Percentiles rank a stretch among this genome's conserved stretches.
These are phyloP conservation scores for Lasiosphaeria hispida DNA, from an alignment of 495 filamentous ascomycete species.

Conservation along the genomic window DNA sequence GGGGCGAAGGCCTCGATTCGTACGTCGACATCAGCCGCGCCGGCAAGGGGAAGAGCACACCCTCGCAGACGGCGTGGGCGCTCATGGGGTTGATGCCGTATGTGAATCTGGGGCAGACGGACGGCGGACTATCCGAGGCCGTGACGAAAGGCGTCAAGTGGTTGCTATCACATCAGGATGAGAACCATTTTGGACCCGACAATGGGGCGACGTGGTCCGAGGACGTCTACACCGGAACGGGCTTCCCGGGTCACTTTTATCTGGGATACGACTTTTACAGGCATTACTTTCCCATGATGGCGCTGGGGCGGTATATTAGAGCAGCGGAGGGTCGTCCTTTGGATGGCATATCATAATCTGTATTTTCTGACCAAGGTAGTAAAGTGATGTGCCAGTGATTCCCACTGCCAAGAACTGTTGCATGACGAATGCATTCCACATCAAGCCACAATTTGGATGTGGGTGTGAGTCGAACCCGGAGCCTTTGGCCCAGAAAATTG, in stretches of 20 bases:
- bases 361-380: too few species aligned
- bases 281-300: slow-evolving; percentile 45
- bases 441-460: too few species aligned
- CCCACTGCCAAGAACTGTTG: too few species aligned
- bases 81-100: slow-evolving; percentile 27
- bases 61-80: slow-evolving; percentile 42
- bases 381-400: too few species aligned
- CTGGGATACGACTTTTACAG: slow-evolving; percentile 35
- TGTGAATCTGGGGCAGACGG: background rate
- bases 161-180: background rate
- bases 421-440: too few species aligned
- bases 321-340: background rate
- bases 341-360: too few species aligned
- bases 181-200: background rate
- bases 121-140: background rate
- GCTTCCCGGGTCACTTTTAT: slow-evolving; percentile 38
- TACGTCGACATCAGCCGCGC: slow-evolving; percentile 25
- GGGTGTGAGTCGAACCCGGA: too few species aligned
- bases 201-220: slow-evolving; percentile 29
- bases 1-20: slow-evolving; percentile 32
- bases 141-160: background rate
- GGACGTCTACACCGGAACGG: slow-evolving; percentile 31
- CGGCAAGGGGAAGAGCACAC: slow-evolving; percentile 25
- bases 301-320: slow-evolving; percentile 30
- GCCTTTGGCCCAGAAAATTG: too few species aligned